Evolutionary conservation across 1,284 basidiomycete genomes (phyloP).

Genomic region (Sporisorium graminicola): DNA sequence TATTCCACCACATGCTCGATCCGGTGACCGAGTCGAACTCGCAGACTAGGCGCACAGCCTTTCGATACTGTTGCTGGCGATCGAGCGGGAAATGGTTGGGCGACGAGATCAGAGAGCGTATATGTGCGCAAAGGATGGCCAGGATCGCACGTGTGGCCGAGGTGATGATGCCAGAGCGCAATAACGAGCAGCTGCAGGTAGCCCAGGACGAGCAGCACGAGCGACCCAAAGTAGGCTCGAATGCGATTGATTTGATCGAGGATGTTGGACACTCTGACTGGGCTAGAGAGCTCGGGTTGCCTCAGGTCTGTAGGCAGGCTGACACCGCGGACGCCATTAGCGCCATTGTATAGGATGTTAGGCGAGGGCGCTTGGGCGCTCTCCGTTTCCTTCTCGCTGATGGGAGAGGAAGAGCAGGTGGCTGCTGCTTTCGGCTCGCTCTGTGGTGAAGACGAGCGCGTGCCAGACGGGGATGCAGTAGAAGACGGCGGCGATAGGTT

Average conservation of each 20-base stretch:
- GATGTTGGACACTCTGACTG: constrained; percentile 15
- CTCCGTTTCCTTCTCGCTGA: not conserved
- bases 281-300: not conserved
- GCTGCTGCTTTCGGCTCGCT: not conserved
- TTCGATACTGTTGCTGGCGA: not conserved
- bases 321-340: constrained; percentile 51
- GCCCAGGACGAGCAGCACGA: constrained; percentile 47
- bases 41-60: not conserved
- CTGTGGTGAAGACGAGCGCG: not conserved
- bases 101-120: constrained; percentile 38
- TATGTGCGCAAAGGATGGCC: constrained; percentile 37
- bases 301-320: constrained; percentile 37
- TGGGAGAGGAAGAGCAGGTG: not conserved
- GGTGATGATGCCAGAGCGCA: constrained; percentile 50
- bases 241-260: constrained; percentile 5
- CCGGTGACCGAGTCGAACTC: not conserved
- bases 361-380: constrained; percentile 22
- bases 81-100: constrained; percentile 23
- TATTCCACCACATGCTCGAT: constrained; percentile 21
- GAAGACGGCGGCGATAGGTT: constrained; percentile 2
- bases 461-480: not conserved
- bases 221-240: constrained; percentile 20
- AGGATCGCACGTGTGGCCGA: constrained; percentile 51
- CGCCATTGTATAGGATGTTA: constrained; percentile 57
- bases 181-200: constrained; percentile 60